Percentiles rank a stretch among this genome's conserved stretches.
Evolutionary conservation across 2,329 filamentous ascomycete species (phyloP).

Genomic region (Fusarium continuum): DNA sequence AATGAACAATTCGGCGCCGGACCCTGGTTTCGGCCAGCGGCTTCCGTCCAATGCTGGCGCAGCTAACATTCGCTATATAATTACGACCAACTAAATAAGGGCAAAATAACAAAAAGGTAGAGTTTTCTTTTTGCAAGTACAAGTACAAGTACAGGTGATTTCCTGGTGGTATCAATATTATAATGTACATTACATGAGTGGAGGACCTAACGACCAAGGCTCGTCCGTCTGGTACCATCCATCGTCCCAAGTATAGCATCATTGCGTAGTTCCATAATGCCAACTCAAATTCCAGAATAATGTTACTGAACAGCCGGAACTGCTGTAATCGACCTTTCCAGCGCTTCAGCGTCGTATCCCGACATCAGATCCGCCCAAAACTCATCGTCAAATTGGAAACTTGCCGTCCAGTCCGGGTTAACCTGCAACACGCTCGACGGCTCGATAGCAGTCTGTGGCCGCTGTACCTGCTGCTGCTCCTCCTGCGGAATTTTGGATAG

Average conservation of each 20-base stretch:
- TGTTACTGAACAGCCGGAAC: neutral
- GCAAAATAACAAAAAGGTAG: no score
- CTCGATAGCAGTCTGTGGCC: constrained; percentile 5
- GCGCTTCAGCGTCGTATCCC: constrained; percentile 26
- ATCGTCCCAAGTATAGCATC: neutral
- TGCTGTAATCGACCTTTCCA: constrained; percentile 9
- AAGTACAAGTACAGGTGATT: no score
- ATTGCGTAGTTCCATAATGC: neutral
- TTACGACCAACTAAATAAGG: no score
- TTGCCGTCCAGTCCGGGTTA: constrained; percentile 35
- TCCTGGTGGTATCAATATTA: no score
- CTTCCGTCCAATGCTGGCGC: neutral
- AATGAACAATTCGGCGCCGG: constrained; percentile 27
- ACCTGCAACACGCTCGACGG: neutral
- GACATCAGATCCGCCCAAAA: constrained; percentile 45
- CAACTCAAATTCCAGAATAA: neutral
- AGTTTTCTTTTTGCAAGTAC: no score
- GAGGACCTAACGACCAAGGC: neutral
- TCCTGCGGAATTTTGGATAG: constrained; percentile 35
- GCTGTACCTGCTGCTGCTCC: constrained; percentile 12
- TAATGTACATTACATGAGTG: neutral
- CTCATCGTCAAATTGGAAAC: constrained; percentile 43
- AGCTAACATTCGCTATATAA: no score
- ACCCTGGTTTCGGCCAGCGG: constrained; percentile 1
- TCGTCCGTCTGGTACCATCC: neutral